Evolutionary conservation across 2,329 filamentous ascomycete species (phyloP), one percentile per base, ranked within the genome.

Genomic region (Nectriaceae sp.): DNA sequence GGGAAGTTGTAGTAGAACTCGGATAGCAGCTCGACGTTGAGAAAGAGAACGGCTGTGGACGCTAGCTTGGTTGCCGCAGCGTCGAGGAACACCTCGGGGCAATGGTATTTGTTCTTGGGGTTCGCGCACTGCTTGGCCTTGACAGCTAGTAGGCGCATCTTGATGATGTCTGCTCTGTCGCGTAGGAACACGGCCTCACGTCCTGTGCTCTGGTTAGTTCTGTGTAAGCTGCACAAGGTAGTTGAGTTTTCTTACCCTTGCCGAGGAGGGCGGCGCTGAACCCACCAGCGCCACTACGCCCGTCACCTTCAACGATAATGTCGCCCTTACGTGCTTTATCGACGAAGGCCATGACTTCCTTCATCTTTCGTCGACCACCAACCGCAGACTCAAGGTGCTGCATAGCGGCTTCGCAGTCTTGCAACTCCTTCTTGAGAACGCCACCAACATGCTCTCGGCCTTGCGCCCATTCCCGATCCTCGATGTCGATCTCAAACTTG

Each of bases 1-100:
- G 94, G 94, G 70, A 99, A 99, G 66, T 94, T 91, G 73, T 97
- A 96, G 74, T 96, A 97, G 68, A 97, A 99, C 65, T 99, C 96
- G 2, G 89, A 93, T 16, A 99, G 82, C 18, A 99, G 80, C 73
- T 99, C 95, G 11, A 97, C 94, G 64, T 99, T 97, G 22, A 99
- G 81, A 77, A 99, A 99, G 1, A 99, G 83, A 8, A 99, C 94
- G 2, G 94, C 93, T 0, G 94, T 99, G 2, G 90, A 88, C 3
- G 93, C 95, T 41, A 99, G 82, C 71, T 97, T 97, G 59, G 92
- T 90, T 2, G 94, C 92, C 2, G 96, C 94, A 3, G 95, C 91
- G 63, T 99, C 92, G n/a, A 99, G 83, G 75, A 99, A 99, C 15
- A 99, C 83, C 67, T 99, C 94, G 0, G 94, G 94, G 65, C 94